phyloP scores from a whole-genome alignment of 768 basidiomycete genomes.

The Leccinellum luteum region DNA sequence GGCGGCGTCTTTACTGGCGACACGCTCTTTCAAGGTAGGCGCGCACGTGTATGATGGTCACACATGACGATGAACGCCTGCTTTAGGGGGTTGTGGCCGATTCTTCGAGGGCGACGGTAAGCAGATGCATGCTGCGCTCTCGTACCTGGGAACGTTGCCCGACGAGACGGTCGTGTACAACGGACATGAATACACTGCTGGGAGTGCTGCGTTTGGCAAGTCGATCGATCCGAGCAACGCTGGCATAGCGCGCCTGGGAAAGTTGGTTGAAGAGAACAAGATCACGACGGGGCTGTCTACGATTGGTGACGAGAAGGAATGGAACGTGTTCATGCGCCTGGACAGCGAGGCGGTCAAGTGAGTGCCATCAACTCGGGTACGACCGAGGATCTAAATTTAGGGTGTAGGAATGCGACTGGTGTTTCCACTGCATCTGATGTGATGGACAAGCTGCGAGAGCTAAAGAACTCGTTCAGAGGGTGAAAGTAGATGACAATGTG shows the following conservation, averaged over 20 bases:
- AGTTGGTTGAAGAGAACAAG: conserved; percentile 55
- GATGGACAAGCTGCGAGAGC: conserved; percentile 72
- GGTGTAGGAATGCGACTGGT: conserved; percentile 48
- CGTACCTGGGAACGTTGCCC: conserved; percentile 69
- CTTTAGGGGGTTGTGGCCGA: conserved; percentile 77
- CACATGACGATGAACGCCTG: background rate
- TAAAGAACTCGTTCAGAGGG: conserved; percentile 83
- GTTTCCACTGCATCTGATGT: conserved; percentile 45
- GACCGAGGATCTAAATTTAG: background rate
- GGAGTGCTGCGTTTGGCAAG: conserved; percentile 69
- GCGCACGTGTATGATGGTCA: background rate
- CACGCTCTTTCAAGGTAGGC: conserved; percentile 67
- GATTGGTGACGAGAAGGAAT: conserved; percentile 89
- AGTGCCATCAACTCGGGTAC: conserved; percentile 21
- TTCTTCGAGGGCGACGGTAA: conserved; percentile 87
- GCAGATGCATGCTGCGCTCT: conserved; percentile 78
- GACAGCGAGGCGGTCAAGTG: conserved; percentile 61
- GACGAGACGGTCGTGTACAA: conserved; percentile 78
- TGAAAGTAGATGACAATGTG: conserved; percentile 30
- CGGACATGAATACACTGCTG: conserved; percentile 90
- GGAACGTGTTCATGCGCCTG: conserved; percentile 95
- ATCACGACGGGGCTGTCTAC: conserved; percentile 81
- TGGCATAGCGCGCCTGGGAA: conserved; percentile 55
- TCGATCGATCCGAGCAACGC: conserved; percentile 61
- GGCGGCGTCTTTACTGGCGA: conserved; percentile 93